Percentiles rank a stretch among this genome's conserved stretches.
Conservation (phyloP, 306 rosid species). For the Quillaja saponaria region DNA sequence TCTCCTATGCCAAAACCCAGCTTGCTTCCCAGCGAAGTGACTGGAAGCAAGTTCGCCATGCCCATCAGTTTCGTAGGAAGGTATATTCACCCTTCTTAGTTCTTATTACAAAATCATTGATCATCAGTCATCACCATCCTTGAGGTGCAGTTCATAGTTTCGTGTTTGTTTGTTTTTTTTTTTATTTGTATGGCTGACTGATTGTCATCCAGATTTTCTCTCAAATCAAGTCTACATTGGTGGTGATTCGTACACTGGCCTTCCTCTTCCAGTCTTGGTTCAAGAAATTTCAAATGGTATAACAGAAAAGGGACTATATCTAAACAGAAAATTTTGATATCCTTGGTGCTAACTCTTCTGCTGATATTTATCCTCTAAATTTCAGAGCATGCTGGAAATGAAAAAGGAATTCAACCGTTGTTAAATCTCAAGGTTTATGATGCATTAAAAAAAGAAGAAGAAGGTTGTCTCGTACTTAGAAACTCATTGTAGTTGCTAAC, state of each 20-base stretch:
- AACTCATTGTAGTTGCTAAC: neutral
- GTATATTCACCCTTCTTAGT: conserved; percentile 13
- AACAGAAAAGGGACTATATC: neutral
- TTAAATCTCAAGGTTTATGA: conserved; percentile 43
- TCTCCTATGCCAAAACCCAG: conserved; percentile 42
- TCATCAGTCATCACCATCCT: neutral
- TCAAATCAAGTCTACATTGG: conserved; percentile 38
- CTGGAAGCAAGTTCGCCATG: conserved; percentile 33
- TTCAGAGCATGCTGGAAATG: conserved; percentile 35
- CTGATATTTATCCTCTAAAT: neutral
- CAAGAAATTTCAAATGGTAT: conserved; percentile 42
- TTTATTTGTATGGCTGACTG: conserved; percentile 40
- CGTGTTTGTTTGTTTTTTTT: too few relatives aligned
- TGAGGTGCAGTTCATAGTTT: neutral
- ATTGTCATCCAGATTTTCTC: conserved; percentile 39
- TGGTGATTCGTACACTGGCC: conserved; percentile 56
- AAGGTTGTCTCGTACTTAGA: too few relatives aligned
- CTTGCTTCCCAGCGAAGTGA: conserved; percentile 16
- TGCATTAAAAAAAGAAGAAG: neutral
- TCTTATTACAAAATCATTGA: neutral
- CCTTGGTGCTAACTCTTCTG: neutral
- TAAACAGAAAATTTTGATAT: neutral
- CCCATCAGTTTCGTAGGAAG: conserved; percentile 38
- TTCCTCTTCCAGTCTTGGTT: conserved; percentile 34
- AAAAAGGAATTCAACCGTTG: conserved; percentile 23